Base-by-base conservation (phyloP, 441 rosid genomes). In the Monsonia emarginata region DNA sequence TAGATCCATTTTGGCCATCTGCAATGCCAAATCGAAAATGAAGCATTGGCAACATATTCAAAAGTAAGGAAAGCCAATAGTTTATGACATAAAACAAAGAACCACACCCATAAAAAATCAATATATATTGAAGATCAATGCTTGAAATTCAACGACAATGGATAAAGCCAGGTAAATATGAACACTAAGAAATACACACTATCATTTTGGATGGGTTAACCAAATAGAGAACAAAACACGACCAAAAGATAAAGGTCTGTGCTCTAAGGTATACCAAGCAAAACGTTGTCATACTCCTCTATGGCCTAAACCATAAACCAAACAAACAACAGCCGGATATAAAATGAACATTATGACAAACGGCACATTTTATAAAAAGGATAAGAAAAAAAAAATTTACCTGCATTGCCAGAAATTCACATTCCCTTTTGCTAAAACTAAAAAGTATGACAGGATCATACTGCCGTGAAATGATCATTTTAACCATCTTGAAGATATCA, bases 1-100 rank as follows among this genome's bases (percentile, higher is more conserved):
- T 61, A 94, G 78, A 82, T 88, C 99, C 99, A 94, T 76, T 81
- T 89, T 94, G 65, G 97, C 88, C 96, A 94, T 91, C 99, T 94
- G 74, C 9, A 56, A 46, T 58, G 42, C 16, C 54, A 76, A 65
- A 71, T 46, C 71, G 46, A 74, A 40, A 64, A 65, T 21, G n/a
- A 65, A 67, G 46, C 7, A 28, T 67, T 48, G 22, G 61, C 65
- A 40, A 63, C 26, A 59, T 26, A 16, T 44, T 30, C 19, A 13
- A 32, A 36, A 32, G 24, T 22, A 52, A 50, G 21, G 7, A 6
- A 4, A 48, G 56, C 8, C 56, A 48, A 18, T 18, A 21, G 56
- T 48, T 48, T 48, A 48, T 18, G 8, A 48, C 24, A 16, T 48
- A 48, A 16, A 19, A 46, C 54, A 16, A 18, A 46, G 16, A 46